Percentiles rank a stretch among this genome's conserved stretches.
Evolutionary conservation across 768 basidiomycete species (phyloP).

Genomic region (Mycena sanguinolenta): DNA sequence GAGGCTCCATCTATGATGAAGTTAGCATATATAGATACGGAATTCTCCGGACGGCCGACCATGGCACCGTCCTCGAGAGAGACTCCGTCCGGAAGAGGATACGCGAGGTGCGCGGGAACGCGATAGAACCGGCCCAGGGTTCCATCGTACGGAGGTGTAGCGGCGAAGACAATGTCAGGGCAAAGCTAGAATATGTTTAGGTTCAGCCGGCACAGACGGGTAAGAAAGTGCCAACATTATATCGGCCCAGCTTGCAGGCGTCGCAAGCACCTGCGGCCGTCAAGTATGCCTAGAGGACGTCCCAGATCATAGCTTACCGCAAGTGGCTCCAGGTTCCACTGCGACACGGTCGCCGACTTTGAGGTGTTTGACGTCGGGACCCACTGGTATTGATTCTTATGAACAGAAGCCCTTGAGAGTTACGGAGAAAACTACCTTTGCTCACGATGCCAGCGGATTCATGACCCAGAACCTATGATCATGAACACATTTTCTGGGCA

Average conservation of each 20-base stretch:
- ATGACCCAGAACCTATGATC: slow-evolving; percentile 86
- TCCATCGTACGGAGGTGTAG: slow-evolving; percentile 89
- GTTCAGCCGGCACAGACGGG: slow-evolving; percentile 6
- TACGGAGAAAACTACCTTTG: slow-evolving; percentile 60
- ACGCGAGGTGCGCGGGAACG: slow-evolving; percentile 88
- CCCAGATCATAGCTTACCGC: slow-evolving; percentile 57
- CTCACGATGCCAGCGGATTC: slow-evolving; percentile 88
- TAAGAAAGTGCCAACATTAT: slow-evolving; percentile 67
- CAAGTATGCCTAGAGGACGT: slow-evolving; percentile 8
- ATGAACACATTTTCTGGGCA: neutral
- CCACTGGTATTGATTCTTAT: slow-evolving; percentile 61
- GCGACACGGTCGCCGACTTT: slow-evolving; percentile 91
- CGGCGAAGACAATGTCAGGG: slow-evolving; percentile 88
- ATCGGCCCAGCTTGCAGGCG: slow-evolving; percentile 86
- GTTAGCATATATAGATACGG: slow-evolving; percentile 4
- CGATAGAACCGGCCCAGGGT: slow-evolving; percentile 76
- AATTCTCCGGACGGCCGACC: slow-evolving; percentile 57
- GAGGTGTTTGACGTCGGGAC: slow-evolving; percentile 79
- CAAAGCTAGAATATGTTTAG: slow-evolving; percentile 69
- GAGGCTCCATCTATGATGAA: slow-evolving; percentile 84
- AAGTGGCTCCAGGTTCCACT: slow-evolving; percentile 91
- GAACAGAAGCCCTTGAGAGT: neutral
- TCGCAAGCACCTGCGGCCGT: slow-evolving; percentile 67
- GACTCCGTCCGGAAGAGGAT: slow-evolving; percentile 85
- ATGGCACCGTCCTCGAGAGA: slow-evolving; percentile 95